Evolutionary conservation across 2,329 filamentous ascomycete genomes (phyloP).

Genomic region (Penicillium sp.): DNA sequence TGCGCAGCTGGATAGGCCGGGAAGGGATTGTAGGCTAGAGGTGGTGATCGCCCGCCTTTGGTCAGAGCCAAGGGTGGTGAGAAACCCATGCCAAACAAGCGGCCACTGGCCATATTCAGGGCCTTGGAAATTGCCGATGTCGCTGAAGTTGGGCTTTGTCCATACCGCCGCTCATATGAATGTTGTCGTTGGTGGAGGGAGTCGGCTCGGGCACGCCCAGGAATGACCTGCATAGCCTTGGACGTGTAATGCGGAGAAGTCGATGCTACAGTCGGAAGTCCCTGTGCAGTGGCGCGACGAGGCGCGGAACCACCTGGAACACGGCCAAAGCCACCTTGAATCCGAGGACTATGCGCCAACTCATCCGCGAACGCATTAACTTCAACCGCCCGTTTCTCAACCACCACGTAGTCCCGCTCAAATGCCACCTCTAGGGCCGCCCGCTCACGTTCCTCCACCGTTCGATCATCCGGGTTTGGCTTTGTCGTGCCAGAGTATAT

Average conservation of each 20-base stretch:
- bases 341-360: slow-evolving; percentile 76
- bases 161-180: slow-evolving; percentile 81
- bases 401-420: slow-evolving; percentile 91
- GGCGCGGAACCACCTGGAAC: slow-evolving; percentile 65
- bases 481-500: slow-evolving; percentile 51
- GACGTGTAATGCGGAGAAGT: slow-evolving; percentile 70
- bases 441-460: slow-evolving; percentile 55
- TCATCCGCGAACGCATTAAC: slow-evolving; percentile 98
- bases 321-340: slow-evolving; percentile 53
- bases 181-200: slow-evolving; percentile 68
- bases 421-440: slow-evolving; percentile 86
- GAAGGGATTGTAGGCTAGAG: slow-evolving; percentile 65
- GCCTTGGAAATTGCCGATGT: slow-evolving; percentile 94
- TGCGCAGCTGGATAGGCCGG: slow-evolving; percentile 77
- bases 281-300: slow-evolving; percentile 77
- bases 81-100: slow-evolving; percentile 53
- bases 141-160: slow-evolving; percentile 70
- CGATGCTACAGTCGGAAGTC: slow-evolving; percentile 66
- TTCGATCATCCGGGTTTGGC: slow-evolving; percentile 37
- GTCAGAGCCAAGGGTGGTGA: slow-evolving; percentile 51
- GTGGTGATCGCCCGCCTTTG: slow-evolving; percentile 50
- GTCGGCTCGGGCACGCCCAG: slow-evolving; percentile 64
- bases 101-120: slow-evolving; percentile 83
- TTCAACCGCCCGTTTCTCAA: slow-evolving; percentile 93
- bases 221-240: slow-evolving; percentile 72